Percentiles rank a stretch among this genome's conserved stretches.
phyloP scores from a whole-genome alignment of 805 yeast species.

The Babjeviella inositovora region DNA sequence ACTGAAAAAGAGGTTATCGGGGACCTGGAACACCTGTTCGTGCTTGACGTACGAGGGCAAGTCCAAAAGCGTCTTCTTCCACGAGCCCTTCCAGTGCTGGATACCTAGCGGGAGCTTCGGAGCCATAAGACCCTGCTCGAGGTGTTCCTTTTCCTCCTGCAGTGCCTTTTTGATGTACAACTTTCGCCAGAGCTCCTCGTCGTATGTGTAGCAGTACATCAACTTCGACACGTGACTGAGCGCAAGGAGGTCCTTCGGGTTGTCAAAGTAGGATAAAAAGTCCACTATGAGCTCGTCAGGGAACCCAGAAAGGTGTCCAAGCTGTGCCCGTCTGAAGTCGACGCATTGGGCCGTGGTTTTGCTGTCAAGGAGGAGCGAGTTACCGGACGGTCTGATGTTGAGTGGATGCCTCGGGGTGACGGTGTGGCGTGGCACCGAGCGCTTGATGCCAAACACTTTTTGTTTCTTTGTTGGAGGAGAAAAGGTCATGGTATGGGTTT shows the following conservation, averaged over 20 bases:
- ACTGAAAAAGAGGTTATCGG: conserved; percentile 42
- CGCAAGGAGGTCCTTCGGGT: conserved; percentile 26
- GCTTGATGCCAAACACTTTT: no score
- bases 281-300: conserved; percentile 51
- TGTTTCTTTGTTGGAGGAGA: conserved; percentile 7
- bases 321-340: conserved; percentile 11
- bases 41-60: conserved; percentile 11
- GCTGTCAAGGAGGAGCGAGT: conserved; percentile 23
- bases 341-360: conserved; percentile 4
- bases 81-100: conserved; percentile 56
- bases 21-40: conserved; percentile 28
- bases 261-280: conserved; percentile 29
- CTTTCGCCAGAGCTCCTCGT: conserved; percentile 73
- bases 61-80: conserved; percentile 50
- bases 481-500: no score
- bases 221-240: conserved; percentile 48
- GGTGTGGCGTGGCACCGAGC: no score
- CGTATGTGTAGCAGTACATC: conserved; percentile 55
- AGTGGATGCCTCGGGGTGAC: conserved; percentile 43
- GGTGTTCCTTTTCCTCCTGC: conserved; percentile 2
- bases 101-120: conserved; percentile 11
- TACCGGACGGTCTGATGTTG: conserved; percentile 66
- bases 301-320: conserved; percentile 37
- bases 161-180: conserved; percentile 19
- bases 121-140: conserved; percentile 3